These are phyloP conservation scores for Chlorella variabilis DNA, from an alignment of 163 green algal species.

Conservation along the genomic window DNA sequence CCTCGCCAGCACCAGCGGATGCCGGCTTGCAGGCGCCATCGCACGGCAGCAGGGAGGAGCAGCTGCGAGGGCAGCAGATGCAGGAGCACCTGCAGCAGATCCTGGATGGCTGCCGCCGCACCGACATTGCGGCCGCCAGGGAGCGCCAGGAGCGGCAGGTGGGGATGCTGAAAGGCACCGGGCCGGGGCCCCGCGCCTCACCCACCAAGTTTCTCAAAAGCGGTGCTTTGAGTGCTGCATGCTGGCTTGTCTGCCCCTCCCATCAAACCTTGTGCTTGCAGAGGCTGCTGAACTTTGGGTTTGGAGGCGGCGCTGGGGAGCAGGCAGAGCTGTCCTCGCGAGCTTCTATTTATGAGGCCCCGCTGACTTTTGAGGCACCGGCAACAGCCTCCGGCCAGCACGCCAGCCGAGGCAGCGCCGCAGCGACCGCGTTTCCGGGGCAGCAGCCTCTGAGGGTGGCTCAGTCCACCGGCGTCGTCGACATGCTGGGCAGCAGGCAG, in stretches of 20 bases:
- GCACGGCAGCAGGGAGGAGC: constrained; percentile 8
- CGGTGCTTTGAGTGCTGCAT: too few relatives aligned
- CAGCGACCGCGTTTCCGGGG: neutral
- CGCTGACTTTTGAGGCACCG: neutral
- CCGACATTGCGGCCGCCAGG: constrained; percentile 1
- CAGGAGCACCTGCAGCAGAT: constrained; percentile 20
- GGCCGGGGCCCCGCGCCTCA: too few relatives aligned
- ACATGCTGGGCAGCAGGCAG: neutral
- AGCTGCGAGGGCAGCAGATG: constrained; percentile 7
- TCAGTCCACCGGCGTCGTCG: neutral
- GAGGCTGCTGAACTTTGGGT: neutral
- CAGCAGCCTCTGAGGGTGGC: neutral
- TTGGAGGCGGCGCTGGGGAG: neutral
- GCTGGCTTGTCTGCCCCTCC: too few relatives aligned
- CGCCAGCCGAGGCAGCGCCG: neutral
- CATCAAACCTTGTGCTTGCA: too few relatives aligned
- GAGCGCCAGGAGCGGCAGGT: constrained; percentile 15
- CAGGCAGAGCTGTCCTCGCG: neutral
- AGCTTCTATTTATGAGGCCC: neutral
- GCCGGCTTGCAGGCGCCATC: too few relatives aligned
- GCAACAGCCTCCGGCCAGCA: neutral
- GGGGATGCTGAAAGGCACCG: neutral
- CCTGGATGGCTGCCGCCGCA: constrained; percentile 16
- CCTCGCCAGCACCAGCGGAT: neutral
- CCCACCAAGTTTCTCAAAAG: too few relatives aligned